A percentile compares a stretch with the other conserved stretches of the same genome.
Conservation (phyloP, 768 basidiomycete genomes). For the Mycena haematopus region DNA sequence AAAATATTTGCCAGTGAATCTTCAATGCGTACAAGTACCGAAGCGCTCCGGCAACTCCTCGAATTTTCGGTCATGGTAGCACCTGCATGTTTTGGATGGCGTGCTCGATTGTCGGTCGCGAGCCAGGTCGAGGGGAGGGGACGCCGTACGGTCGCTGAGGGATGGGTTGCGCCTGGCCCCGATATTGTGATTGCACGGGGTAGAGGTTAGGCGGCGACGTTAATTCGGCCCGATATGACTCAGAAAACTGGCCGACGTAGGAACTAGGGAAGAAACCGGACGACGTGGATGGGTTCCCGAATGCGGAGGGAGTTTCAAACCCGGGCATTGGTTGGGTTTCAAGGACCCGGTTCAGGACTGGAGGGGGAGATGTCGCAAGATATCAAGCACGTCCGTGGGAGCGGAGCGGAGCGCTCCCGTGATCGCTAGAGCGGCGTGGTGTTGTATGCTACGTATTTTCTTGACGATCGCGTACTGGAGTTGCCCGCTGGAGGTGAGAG, state of each 20-base stretch:
- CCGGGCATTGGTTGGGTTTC: slow-evolving; percentile 73
- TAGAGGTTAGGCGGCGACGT: slow-evolving; percentile 46
- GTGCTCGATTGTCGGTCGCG: slow-evolving; percentile 66
- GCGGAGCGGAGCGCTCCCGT: too few species aligned
- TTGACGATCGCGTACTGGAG: too few species aligned
- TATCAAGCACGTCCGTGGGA: too few species aligned
- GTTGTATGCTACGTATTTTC: too few species aligned
- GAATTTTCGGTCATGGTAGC: too few species aligned
- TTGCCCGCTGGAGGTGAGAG: too few species aligned
- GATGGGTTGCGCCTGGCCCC: slow-evolving; percentile 40
- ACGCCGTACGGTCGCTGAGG: slow-evolving; percentile 38
- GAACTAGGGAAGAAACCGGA: slow-evolving; percentile 48
- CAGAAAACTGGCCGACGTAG: slow-evolving; percentile 46
- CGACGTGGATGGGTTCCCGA: slow-evolving; percentile 53
- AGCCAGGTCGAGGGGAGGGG: slow-evolving; percentile 48
- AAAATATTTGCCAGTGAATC: too few species aligned
- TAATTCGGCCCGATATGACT: slow-evolving; percentile 45
- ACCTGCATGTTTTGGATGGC: slow-evolving; percentile 83
- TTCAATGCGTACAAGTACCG: too few species aligned
- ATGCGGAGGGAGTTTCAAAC: slow-evolving; percentile 78
- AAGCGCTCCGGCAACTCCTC: too few species aligned
- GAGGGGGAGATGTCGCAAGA: slow-evolving; percentile 63
- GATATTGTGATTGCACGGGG: slow-evolving; percentile 44
- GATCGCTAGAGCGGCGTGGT: too few species aligned
- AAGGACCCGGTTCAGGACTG: slow-evolving; percentile 55